Conservation (phyloP, 345 rosid species). For the Moricandia arvensis region DNA sequence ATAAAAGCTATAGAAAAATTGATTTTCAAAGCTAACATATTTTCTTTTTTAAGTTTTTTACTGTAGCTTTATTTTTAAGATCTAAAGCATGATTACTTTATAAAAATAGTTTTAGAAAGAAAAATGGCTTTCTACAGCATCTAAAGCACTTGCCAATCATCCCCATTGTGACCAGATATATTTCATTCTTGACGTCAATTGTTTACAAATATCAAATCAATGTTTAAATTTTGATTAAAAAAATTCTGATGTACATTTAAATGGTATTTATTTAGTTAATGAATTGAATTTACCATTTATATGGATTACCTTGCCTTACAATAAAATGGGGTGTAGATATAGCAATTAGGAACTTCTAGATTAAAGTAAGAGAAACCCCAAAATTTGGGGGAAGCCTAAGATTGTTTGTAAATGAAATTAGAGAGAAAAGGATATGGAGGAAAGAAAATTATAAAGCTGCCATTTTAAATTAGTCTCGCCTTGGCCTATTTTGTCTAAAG, state of each 20-base stretch:
- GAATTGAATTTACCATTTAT: not conserved
- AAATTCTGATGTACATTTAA: no score
- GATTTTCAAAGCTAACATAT: no score
- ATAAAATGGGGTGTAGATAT: not conserved
- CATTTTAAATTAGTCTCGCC: not conserved
- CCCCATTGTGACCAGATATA: not conserved
- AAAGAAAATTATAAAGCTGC: conserved; percentile 27
- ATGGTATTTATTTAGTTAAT: no score
- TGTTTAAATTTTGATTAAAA: not conserved
- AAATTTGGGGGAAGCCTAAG: not conserved
- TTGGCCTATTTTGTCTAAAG: not conserved
- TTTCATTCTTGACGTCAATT: not conserved
- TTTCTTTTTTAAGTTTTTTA: no score
- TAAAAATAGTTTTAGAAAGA: no score
- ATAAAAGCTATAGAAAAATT: no score
- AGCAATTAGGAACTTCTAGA: not conserved
- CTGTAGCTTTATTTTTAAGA: no score
- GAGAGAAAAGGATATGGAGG: not conserved
- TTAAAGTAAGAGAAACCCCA: not conserved
- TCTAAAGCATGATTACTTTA: no score
- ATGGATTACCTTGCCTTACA: not conserved
- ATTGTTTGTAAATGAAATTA: not conserved
- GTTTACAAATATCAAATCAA: not conserved
- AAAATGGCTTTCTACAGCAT: no score
- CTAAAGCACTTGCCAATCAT: no score